These are phyloP conservation scores for Tuber borchii DNA, from an alignment of 495 filamentous ascomycete genomes.

Conservation along the genomic window DNA sequence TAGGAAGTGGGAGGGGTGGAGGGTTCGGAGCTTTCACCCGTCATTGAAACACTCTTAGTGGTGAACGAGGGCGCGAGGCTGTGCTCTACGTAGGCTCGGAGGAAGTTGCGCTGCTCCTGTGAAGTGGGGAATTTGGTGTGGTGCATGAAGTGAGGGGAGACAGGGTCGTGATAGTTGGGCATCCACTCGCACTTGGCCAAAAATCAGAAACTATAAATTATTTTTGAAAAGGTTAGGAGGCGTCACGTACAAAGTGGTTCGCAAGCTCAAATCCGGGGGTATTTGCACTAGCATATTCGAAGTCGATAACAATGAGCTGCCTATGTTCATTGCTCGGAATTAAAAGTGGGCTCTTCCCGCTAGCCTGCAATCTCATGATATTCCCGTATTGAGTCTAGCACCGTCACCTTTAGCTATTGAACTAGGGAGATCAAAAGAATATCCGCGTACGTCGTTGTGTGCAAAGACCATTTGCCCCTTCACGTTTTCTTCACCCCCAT, in stretches of 20 bases:
- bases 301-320: constrained; percentile 94
- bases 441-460: constrained; percentile 79
- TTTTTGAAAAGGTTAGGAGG: background rate
- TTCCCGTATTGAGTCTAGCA: constrained; percentile 94
- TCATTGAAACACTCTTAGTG: background rate
- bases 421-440: background rate
- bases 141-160: constrained; percentile 59
- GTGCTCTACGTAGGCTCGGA: constrained; percentile 81
- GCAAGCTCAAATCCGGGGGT: constrained; percentile 83
- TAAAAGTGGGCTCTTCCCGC: constrained; percentile 77
- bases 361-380: constrained; percentile 80
- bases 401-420: constrained; percentile 11
- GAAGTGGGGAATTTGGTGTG: constrained; percentile 64
- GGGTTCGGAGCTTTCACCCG: background rate
- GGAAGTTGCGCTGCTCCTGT: constrained; percentile 75
- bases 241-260: constrained; percentile 75
- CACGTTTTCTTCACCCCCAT: constrained; percentile 59
- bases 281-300: constrained; percentile 94
- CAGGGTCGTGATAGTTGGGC: constrained; percentile 83
- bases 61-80: constrained; percentile 36
- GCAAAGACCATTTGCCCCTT: constrained; percentile 79
- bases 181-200: constrained; percentile 68
- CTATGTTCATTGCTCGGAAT: constrained; percentile 87
- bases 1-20: constrained; percentile 1
- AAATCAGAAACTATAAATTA: background rate